Evolutionary conservation across 2,329 filamentous ascomycete species (phyloP), one percentile per base, ranked within the genome.

Genomic region (Sodiomyces alkalinus): DNA sequence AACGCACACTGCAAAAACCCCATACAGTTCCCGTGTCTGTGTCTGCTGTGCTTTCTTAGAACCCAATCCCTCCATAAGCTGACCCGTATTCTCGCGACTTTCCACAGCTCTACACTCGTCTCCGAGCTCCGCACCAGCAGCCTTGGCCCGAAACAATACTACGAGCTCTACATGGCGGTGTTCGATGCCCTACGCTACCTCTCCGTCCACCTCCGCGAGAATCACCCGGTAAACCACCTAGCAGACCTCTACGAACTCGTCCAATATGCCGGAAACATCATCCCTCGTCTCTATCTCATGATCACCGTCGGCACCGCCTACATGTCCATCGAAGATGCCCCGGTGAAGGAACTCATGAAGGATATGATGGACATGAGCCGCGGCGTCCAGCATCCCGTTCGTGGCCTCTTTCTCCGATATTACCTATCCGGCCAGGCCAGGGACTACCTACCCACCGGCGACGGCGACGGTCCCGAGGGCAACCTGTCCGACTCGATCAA

Each of bases 291-390:
- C 37, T 98, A 98, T 52, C 76, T 98, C 34, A 98, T 98, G 92
- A 90, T 98, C 47, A 98, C 92, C 0, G 92, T 98, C 21, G 90
- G 90, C 33, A 98, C 90, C 3, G 92, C 93, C 27, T 98, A 98
- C 62, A 98, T 98, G 90, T 78, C 82, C 16, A 92, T 98, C 47
- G 80, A 90, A 46, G 90, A 96, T 65, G 90, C 92, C 33, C 90
- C 90, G 1, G 90, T 98, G 41, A 98, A 98, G 59, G 90, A 98
- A 62, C 83, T 98, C 37, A 98, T 98, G 90, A 98, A 98, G 58
- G 90, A 98, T 54, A 98, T 98, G 90, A 98, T 98, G 90, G 90
- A 98, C 56, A 98, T 98, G 90, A 96, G 85, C 56, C 73, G 90
- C 38, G 90, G 90, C 32, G 86, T 98, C 14, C 90, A 98, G 48